Evolutionary conservation across 352 stramenopile genomes (phyloP).

Genomic region (Phytophthora europaea): DNA sequence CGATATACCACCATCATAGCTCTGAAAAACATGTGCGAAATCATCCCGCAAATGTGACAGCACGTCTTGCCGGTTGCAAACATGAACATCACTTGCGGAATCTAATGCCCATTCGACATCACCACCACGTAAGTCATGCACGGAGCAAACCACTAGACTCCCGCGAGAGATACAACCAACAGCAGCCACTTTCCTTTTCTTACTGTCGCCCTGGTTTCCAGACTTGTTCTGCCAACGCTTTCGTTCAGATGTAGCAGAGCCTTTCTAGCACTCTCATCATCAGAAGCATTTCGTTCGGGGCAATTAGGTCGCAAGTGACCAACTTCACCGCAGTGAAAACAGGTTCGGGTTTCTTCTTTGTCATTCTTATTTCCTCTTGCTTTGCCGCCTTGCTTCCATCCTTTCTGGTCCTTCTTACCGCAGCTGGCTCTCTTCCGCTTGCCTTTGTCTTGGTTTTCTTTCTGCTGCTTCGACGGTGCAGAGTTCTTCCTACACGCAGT

Average conservation of each 20-base stretch:
- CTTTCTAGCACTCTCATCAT: background rate
- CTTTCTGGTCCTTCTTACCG: too few relatives aligned
- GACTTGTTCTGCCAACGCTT: constrained; percentile 21
- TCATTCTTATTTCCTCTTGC: too few relatives aligned
- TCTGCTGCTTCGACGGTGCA: too few relatives aligned
- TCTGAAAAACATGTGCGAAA: background rate
- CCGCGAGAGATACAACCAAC: constrained; percentile 4
- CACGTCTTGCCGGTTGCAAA: constrained; percentile 2
- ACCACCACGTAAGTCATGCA: background rate
- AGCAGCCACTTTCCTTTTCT: constrained; percentile 1
- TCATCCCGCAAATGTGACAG: background rate
- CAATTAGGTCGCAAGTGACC: constrained; percentile 14
- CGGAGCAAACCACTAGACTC: constrained; percentile 4
- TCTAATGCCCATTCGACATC: constrained; percentile 18
- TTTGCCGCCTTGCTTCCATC: too few relatives aligned
- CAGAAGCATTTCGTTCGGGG: constrained; percentile 1
- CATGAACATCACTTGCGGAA: constrained; percentile 11
- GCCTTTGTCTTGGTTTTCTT: too few relatives aligned
- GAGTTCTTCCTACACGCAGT: constrained; percentile 10
- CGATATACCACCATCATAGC: background rate
- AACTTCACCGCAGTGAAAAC: constrained; percentile 2
- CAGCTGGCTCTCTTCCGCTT: too few relatives aligned
- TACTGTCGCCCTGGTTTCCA: background rate
- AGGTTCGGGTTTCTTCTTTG: background rate
- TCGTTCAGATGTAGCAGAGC: constrained; percentile 5